Base-by-base conservation (phyloP, 495 filamentous ascomycete species). In the Cryomyces antarcticus region DNA sequence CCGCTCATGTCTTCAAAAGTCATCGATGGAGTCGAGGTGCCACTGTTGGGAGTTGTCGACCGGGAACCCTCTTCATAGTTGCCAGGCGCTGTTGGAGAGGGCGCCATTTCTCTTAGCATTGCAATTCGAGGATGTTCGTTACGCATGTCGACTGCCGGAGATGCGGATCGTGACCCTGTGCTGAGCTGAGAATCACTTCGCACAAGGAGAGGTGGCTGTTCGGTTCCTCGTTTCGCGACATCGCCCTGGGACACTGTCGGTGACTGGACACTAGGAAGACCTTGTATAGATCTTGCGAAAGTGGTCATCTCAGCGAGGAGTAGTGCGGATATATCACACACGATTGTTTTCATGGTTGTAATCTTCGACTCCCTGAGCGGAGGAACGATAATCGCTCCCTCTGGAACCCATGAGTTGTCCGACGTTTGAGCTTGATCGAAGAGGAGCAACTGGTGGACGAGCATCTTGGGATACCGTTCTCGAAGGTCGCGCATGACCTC, bases 261-360 rank as follows among this genome's bases (percentile, higher is more conserved):
- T 2, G 17, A 24, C 17, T 24, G 17, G 17, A 24, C 17, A 24
- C 17, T 36, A 13, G 33, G 33, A 36, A 36, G 33, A 3, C 33
- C 33, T 13, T 9, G 12, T 13, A 10, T 9, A 36, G 12, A 36
- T 49, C 76, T 87, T 45, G 86, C 88, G 46, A 93, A 75, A 4
- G 75, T 78, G 30, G 81, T 82, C 69, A 99, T 71, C 55, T 95
- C 88, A 7, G 79, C 82, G 24, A 99, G 67, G 34, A 99, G 61
- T 12, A 80, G 52, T 13, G 83, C 78, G 4, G 85, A 88, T 38
- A 94, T 72, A 59, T 95, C 86, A 55, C 89, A 93, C 68, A 96
- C 77, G 48, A 93, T 72, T 3, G 84, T 93, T 59, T 89, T 93
- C 66, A 93, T 87, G 4, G 82, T 93, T n/a, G 84, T 92, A 37